Percentiles rank a stretch among this genome's conserved stretches.
Evolutionary conservation across 176 grass and related monocot genomes (phyloP).

Genomic region (Zoysia pacifica): DNA sequence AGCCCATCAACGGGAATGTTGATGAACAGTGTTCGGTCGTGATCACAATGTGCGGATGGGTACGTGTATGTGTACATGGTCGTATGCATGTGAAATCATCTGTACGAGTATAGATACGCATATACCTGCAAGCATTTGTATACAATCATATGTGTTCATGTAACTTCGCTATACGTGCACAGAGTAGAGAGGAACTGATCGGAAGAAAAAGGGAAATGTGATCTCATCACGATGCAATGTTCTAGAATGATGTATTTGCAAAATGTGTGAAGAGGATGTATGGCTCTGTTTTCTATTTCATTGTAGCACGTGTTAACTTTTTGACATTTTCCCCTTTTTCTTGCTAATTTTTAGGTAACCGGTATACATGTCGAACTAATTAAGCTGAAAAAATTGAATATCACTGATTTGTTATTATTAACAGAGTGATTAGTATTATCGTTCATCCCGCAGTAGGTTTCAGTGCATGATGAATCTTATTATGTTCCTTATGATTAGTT

Average conservation of each 20-base stretch:
- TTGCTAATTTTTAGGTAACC: background rate
- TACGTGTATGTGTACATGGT: background rate
- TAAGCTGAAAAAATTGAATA: background rate
- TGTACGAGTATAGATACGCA: background rate
- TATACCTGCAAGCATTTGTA: background rate
- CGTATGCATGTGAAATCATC: background rate
- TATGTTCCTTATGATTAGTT: too few species aligned
- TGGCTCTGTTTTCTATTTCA: background rate
- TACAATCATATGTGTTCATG: background rate
- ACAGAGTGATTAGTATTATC: background rate
- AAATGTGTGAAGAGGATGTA: background rate
- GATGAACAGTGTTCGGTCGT: too few species aligned
- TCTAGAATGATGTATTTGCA: background rate
- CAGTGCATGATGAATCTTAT: too few species aligned
- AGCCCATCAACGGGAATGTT: background rate
- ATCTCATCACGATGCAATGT: background rate
- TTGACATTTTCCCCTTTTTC: background rate
- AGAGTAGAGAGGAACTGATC: constrained; percentile 1
- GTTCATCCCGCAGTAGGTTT: too few species aligned
- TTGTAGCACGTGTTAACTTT: background rate
- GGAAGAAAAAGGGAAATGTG: background rate
- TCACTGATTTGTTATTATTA: background rate
- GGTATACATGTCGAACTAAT: background rate
- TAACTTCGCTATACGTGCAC: background rate
- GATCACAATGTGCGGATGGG: background rate